Conservation (phyloP, 495 filamentous ascomycete species). For the Trichoderma gamsii region DNA sequence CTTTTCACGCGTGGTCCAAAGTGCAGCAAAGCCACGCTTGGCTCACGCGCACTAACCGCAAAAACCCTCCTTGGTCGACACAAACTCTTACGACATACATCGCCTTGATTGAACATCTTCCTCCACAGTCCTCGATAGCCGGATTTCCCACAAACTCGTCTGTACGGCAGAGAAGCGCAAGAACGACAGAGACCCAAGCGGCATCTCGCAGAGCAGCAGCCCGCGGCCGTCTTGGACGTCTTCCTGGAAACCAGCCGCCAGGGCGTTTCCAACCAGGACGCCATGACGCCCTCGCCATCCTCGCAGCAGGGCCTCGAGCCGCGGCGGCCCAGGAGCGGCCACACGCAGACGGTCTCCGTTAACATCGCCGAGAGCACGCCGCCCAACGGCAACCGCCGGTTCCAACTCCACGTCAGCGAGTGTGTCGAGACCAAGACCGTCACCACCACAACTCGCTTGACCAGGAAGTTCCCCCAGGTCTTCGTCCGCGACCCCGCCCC, state of each 20-base stretch:
- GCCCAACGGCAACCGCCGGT: constrained; percentile 25
- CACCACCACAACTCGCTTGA: constrained; percentile 93
- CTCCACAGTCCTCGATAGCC: too few species aligned
- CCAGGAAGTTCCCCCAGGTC: constrained; percentile 79
- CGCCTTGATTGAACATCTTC: neutral
- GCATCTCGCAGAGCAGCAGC: neutral
- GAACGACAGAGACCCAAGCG: neutral
- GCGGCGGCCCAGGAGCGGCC: constrained; percentile 5
- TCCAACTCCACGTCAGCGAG: constrained; percentile 48
- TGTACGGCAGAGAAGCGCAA: too few species aligned
- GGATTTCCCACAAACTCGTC: too few species aligned
- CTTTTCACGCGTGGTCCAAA: neutral
- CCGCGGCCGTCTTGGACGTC: neutral
- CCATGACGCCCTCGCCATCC: constrained; percentile 12
- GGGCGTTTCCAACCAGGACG: neutral
- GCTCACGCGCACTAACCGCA: constrained; percentile 4
- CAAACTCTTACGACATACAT: neutral
- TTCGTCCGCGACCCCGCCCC: constrained; percentile 69
- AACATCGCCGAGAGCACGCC: constrained; percentile 36
- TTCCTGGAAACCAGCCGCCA: neutral
- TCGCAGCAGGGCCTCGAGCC: neutral
- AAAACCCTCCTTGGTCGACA: constrained; percentile 9
- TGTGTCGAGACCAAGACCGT: constrained; percentile 62
- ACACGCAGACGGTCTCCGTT: constrained; percentile 32
- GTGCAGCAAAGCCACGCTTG: constrained; percentile 10